Percentiles rank a stretch among this genome's conserved stretches.
Conservation (phyloP, 2,329 filamentous ascomycete genomes). For the Stachybotrys chartarum region DNA sequence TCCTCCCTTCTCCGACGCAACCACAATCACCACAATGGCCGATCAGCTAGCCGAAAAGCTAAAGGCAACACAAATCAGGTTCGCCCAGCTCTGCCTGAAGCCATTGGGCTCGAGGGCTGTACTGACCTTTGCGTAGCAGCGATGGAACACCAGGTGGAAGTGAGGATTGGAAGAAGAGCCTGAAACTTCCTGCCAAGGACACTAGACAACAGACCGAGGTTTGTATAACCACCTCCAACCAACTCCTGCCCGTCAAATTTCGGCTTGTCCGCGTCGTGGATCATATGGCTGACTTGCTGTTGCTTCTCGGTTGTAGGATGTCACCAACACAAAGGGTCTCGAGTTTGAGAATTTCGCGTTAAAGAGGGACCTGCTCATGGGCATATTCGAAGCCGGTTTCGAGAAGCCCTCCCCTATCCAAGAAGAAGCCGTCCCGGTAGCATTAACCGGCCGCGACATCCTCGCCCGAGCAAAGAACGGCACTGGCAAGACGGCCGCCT, state of each 20-base stretch:
- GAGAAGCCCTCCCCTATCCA: conserved; percentile 98
- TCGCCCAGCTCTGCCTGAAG: conserved; percentile 14
- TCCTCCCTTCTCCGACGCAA: conserved; percentile 17
- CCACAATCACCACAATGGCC: conserved; percentile 29
- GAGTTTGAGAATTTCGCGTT: conserved; percentile 97
- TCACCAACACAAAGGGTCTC: conserved; percentile 93
- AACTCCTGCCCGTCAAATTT: conserved; percentile 10
- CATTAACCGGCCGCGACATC: conserved; percentile 89
- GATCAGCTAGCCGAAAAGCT: conserved; percentile 39
- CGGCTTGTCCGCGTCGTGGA: not conserved
- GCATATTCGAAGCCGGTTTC: conserved; percentile 97
- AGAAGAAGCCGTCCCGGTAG: conserved; percentile 97
- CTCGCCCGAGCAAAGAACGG: conserved; percentile 97
- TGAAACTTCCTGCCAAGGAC: conserved; percentile 69
- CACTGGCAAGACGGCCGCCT: conserved; percentile 96
- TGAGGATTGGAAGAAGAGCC: conserved; percentile 66
- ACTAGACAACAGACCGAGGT: conserved; percentile 77
- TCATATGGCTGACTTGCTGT: not conserved
- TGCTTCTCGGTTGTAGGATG: conserved; percentile 59
- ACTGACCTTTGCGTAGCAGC: conserved; percentile 30
- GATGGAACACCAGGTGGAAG: conserved; percentile 36
- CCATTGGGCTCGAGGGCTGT: conserved; percentile 13
- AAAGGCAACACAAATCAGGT: conserved; percentile 34
- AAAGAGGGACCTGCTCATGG: conserved; percentile 94
- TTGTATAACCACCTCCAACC: conserved; percentile 7